Percentiles rank a stretch among this genome's conserved stretches.
phyloP scores from a whole-genome alignment of 805 yeast species.

The Candida suzukii region DNA sequence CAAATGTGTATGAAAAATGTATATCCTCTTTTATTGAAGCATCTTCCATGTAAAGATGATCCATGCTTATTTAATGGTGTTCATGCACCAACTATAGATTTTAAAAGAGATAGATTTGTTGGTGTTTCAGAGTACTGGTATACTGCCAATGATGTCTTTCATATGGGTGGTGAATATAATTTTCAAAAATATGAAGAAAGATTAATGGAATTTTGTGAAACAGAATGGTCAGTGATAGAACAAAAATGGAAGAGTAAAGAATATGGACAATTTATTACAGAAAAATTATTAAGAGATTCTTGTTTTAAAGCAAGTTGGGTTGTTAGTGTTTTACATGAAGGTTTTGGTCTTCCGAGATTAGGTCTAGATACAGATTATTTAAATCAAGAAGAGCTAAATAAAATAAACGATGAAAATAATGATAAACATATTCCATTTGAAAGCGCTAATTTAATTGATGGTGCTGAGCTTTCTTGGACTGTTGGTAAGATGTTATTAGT shows the following conservation, averaged over 20 bases:
- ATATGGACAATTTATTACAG: conserved; percentile 48
- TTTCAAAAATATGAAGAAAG: conserved; percentile 59
- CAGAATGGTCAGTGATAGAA: conserved; percentile 56
- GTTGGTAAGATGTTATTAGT: conserved; percentile 78
- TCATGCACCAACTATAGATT: conserved; percentile 86
- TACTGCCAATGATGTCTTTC: conserved; percentile 86
- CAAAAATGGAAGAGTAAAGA: conserved; percentile 44
- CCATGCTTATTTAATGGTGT: conserved; percentile 95
- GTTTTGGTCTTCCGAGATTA: conserved; percentile 77
- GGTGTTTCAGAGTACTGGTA: conserved; percentile 98
- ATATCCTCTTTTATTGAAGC: conserved; percentile 71
- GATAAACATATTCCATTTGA: conserved; percentile 57
- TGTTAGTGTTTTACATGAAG: conserved; percentile 81
- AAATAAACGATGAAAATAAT: conserved; percentile 15
- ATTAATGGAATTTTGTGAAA: conserved; percentile 67
- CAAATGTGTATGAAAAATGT: conserved; percentile 63
- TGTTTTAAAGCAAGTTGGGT: conserved; percentile 98
- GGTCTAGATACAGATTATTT: conserved; percentile 39
- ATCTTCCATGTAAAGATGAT: conserved; percentile 74
- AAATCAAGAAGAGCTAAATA: conserved; percentile 17
- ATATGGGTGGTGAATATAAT: conserved; percentile 83
- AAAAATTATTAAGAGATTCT: conserved; percentile 57
- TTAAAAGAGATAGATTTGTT: conserved; percentile 71
- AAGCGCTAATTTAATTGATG: conserved; percentile 73
- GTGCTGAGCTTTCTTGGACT: conserved; percentile 92